These are phyloP conservation scores for Rhodotorula sphaerocarpa DNA, from an alignment of 768 basidiomycete genomes.

Conservation along the genomic window DNA sequence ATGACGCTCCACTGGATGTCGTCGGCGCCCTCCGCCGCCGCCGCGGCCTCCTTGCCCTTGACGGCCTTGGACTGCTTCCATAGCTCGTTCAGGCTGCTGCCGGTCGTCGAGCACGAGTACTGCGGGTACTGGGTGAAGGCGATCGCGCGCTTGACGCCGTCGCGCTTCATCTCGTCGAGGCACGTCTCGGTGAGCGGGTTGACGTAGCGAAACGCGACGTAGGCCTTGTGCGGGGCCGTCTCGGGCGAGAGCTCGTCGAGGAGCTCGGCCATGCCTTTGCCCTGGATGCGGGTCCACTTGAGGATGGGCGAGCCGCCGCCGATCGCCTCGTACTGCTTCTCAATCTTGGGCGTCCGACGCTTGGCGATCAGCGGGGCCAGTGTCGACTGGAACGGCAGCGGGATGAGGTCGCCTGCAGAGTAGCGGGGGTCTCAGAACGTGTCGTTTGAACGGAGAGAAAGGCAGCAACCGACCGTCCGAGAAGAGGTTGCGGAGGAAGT, in stretches of 20 bases:
- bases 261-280: slow-evolving; percentile 76
- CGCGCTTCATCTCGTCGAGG: slow-evolving; percentile 70
- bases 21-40: slow-evolving; percentile 53
- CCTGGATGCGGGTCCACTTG: slow-evolving; percentile 77
- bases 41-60: slow-evolving; percentile 46
- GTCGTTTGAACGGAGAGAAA: no score
- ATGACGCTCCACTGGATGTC: slow-evolving; percentile 90
- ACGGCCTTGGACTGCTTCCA: slow-evolving; percentile 43
- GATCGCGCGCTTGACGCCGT: slow-evolving; percentile 83
- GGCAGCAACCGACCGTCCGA: slow-evolving; percentile 61
- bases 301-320: slow-evolving; percentile 96
- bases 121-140: slow-evolving; percentile 99
- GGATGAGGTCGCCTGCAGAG: slow-evolving; percentile 59
- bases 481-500: slow-evolving; percentile 87
- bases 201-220: slow-evolving; percentile 89
- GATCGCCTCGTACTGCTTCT: slow-evolving; percentile 86
- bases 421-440: background rate
- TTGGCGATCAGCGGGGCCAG: slow-evolving; percentile 82
- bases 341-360: slow-evolving; percentile 82
- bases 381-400: slow-evolving; percentile 79
- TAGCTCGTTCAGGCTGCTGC: slow-evolving; percentile 91
- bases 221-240: slow-evolving; percentile 90
- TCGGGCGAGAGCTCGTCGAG: slow-evolving; percentile 89
- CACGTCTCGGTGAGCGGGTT: slow-evolving; percentile 77
- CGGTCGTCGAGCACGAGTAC: slow-evolving; percentile 96